Evolutionary conservation across 1,284 basidiomycete species (phyloP).

Genomic region (Irpex sp.): DNA sequence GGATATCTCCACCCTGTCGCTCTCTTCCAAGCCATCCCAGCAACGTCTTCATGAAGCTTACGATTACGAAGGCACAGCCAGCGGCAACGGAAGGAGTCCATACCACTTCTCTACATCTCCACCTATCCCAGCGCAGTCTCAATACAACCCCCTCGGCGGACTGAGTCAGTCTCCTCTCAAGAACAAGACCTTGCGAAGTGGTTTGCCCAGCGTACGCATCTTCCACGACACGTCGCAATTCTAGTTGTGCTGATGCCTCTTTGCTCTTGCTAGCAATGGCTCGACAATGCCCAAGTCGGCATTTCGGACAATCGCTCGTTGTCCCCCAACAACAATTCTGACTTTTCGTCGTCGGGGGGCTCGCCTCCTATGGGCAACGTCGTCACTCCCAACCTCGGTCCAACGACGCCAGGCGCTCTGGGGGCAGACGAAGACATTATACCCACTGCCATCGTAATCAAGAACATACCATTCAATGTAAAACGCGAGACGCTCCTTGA

Average conservation of each 20-base stretch:
- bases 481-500: constrained; percentile 93
- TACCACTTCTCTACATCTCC: constrained; percentile 71
- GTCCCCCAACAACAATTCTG: constrained; percentile 82
- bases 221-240: neutral
- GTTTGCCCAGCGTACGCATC: constrained; percentile 64
- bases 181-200: constrained; percentile 63
- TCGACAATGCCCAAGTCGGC: constrained; percentile 47
- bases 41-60: constrained; percentile 82
- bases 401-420: constrained; percentile 44
- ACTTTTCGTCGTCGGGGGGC: constrained; percentile 79
- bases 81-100: constrained; percentile 46
- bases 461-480: constrained; percentile 99
- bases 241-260: constrained; percentile 5
- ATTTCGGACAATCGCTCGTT: constrained; percentile 68
- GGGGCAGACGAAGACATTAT: constrained; percentile 87
- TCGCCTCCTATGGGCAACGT: constrained; percentile 66
- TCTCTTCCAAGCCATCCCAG: constrained; percentile 56
- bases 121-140: constrained; percentile 58
- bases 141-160: constrained; percentile 57
- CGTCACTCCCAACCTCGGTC: constrained; percentile 40
- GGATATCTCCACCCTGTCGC: constrained; percentile 71
- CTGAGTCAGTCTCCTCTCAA: constrained; percentile 68
- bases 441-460: constrained; percentile 99
- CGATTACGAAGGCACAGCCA: constrained; percentile 65
- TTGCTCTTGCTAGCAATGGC: constrained; percentile 61